Base-by-base conservation (phyloP, 768 basidiomycete genomes). In the Panaeolus papilionaceus region DNA sequence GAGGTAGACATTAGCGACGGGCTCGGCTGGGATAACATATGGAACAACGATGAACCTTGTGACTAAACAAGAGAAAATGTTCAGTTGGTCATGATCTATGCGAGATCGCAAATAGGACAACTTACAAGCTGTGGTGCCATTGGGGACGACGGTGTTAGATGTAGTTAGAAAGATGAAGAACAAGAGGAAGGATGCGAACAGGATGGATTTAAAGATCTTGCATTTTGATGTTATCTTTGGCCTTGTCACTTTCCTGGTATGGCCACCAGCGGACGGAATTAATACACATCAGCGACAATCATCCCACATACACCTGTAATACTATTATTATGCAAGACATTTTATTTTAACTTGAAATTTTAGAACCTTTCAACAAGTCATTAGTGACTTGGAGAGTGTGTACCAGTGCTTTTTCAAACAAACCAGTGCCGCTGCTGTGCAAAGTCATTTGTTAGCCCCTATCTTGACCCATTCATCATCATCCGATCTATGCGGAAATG, bases 371-470 rank as follows among this genome's bases (percentile, higher is more conserved):
- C 5, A 51, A 14, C 11, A 44, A 44, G 16, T 44, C 16, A 18
- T 44, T 18, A 16, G 5, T 44, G 42, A 44, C 16, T 44, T 16
- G 1, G 16, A 44, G 11, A 44, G 39, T 33, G 33, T 33, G 33
- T 5, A 33, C 33, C 33, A 5, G 33, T 33, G 5, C 33, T 33
- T 33, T 33, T 3, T 33, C 33, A 5, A 33, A 33, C 33, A 3
- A 33, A 33, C 39, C 14, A 40, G 9, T 14, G 39, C 14, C 39
- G 39, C 39, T 40, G 9, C 39, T 40, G 39, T 40, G 14, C 39
- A 14, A 40, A 3, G 23, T 54, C 88, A 66, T 18, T 16, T 44
- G 4, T 16, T 44, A 40, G 39, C 42, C 42, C 42, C 42, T 44
- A 44, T 44, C 42, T 44, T 18, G 42, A 14, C 14, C 16, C 11